These are phyloP conservation scores for Fagopyrum homotropicum DNA, from an alignment of 148 eudicot genomes.

Conservation along the genomic window DNA sequence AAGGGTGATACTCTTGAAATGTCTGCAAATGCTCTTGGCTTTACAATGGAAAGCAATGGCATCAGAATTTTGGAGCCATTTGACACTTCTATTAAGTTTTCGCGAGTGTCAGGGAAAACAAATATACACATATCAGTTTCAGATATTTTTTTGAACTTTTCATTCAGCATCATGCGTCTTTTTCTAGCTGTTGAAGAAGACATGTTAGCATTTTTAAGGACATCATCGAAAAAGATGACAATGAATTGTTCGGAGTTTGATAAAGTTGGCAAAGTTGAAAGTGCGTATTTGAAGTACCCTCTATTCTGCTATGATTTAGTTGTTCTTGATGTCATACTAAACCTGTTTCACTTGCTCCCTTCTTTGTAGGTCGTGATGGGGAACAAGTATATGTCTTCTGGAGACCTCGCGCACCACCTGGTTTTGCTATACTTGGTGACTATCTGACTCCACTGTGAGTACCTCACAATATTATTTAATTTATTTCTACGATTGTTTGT, in stretches of 20 bases:
- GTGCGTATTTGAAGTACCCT: slow-evolving; percentile 20
- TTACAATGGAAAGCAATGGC: slow-evolving; percentile 94
- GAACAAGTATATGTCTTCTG: slow-evolving; percentile 78
- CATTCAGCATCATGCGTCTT: slow-evolving; percentile 84
- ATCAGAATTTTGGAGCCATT: slow-evolving; percentile 93
- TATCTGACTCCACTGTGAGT: slow-evolving; percentile 87
- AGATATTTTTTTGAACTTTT: slow-evolving; percentile 92
- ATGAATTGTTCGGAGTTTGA: slow-evolving; percentile 88
- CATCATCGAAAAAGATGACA: slow-evolving; percentile 72
- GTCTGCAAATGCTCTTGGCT: slow-evolving; percentile 78
- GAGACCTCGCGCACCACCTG: slow-evolving; percentile 98
- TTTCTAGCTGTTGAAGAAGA: slow-evolving; percentile 97
- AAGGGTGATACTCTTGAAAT: slow-evolving; percentile 78
- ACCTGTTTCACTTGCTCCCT: background rate
- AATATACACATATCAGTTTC: slow-evolving; percentile 67
- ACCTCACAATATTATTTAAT: background rate
- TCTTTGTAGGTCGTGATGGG: slow-evolving; percentile 35
- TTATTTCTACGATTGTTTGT: background rate
- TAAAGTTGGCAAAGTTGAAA: slow-evolving; percentile 71
- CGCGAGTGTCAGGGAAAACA: slow-evolving; percentile 72
- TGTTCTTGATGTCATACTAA: background rate
- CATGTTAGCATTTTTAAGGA: slow-evolving; percentile 68
- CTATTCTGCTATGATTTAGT: background rate
- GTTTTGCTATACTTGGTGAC: slow-evolving; percentile 95
- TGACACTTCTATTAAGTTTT: slow-evolving; percentile 73